Base-by-base conservation (phyloP, 1,284 basidiomycete genomes). In the Moniliophthora roreri region DNA sequence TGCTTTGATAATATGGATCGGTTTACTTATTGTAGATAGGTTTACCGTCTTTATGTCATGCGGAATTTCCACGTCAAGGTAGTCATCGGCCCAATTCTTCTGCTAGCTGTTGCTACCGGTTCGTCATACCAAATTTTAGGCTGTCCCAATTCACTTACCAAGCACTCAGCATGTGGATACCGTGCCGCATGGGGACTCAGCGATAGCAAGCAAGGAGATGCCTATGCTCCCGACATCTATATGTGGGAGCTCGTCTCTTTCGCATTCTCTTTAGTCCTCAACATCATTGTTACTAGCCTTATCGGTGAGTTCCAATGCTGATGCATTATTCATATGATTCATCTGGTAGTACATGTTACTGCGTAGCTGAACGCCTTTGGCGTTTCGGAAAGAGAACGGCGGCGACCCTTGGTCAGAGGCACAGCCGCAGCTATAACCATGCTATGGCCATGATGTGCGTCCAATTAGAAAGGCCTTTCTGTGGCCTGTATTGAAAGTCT, bases 141-240 rank as follows among this genome's bases (percentile, higher is more conserved):
- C 18, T 5, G 32, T 4, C 16, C 34, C 28, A 16, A n/a, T n/a
- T n/a, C n/a, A n/a, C n/a, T n/a, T n/a, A n/a, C n/a, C 9, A 47
- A 28, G n/a, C 11, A 18, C 11, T 32, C 18, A 56, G 55, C 46
- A 23, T 53, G 52, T 40, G 55, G 37, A 6, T 56, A 50, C 38
- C 28, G 32, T 16, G 48, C 53, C 21, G 53, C 55, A n/a, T 57
- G 51, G 42, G 51, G 51, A 32, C 53, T 56, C 47, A 53, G 38
- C 21, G 21, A 20, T 6, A 47, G 52, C n/a, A n/a, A n/a, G n/a
- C n/a, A n/a, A 20, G 24, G 53, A 39, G 26, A 53, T 39, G 46
- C 53, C 6, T 55, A 55, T 34, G 49, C 45, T 37, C 18, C 38
- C 20, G 44, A 44, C 13, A 50, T 53, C 46, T 52, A 46, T 18